Percentiles rank a stretch among this genome's conserved stretches.
These are phyloP conservation scores for Isoetes taiwanensis DNA, from an alignment of 75 land plant genomes.

Conservation along the genomic window DNA sequence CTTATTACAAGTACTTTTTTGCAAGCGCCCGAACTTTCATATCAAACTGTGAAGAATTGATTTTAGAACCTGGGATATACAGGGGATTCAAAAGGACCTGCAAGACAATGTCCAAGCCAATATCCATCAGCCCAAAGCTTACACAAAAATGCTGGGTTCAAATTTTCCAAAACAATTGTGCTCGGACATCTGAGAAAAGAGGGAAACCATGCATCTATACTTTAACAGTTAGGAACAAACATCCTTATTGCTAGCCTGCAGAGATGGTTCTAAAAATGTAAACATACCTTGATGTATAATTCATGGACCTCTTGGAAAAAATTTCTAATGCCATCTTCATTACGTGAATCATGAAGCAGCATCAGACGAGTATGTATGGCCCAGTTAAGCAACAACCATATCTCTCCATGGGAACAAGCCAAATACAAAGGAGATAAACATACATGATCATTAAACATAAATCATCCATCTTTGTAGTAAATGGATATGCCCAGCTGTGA, in stretches of 20 bases:
- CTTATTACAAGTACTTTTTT: constrained; percentile 73
- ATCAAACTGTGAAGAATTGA: constrained; percentile 81
- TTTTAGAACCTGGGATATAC: constrained; percentile 81
- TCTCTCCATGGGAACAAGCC: no score
- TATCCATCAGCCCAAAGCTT: no score
- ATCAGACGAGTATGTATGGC: constrained; percentile 75
- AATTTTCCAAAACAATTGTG: no score
- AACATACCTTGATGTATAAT: constrained; percentile 78
- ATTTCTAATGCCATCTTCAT: constrained; percentile 94
- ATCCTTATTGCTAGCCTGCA: no score
- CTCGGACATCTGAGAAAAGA: no score
- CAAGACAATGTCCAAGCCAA: no score
- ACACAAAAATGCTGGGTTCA: no score
- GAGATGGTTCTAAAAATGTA: no score
- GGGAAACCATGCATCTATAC: no score
- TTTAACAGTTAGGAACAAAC: no score
- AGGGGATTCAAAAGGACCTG: constrained; percentile 91
- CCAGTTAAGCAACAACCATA: constrained; percentile 8
- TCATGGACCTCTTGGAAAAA: constrained; percentile 99
- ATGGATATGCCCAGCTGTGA: constrained; percentile 99
- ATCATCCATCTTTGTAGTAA: no score
- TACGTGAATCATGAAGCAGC: constrained; percentile 94
- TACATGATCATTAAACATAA: constrained; percentile 20
- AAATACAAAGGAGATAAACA: no score
- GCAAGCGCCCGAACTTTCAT: constrained; percentile 91